phyloP scores from a whole-genome alignment of 2,329 filamentous ascomycete genomes.

The Ceratocystis ficicola region DNA sequence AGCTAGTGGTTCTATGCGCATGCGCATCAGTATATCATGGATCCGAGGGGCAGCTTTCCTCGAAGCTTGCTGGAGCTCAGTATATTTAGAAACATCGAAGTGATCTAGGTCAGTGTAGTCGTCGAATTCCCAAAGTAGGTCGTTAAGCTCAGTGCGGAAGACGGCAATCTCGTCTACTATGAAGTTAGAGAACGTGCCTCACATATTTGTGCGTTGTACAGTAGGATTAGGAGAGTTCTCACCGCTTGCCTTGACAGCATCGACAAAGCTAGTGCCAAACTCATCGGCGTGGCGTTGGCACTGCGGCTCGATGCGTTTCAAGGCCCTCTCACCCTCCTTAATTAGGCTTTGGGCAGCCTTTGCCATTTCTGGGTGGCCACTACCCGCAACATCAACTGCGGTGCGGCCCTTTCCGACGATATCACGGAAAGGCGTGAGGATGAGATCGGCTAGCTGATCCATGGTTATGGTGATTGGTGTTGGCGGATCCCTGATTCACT shows the following conservation, averaged over 20 bases:
- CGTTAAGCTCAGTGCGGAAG: constrained; percentile 37
- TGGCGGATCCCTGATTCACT: not conserved
- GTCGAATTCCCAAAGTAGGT: constrained; percentile 46
- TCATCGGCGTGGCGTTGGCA: constrained; percentile 39
- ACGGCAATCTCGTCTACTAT: constrained; percentile 38
- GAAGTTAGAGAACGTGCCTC: not conserved
- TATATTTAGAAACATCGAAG: constrained; percentile 41
- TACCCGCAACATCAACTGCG: constrained; percentile 38
- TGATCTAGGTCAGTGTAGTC: constrained; percentile 39
- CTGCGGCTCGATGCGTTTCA: constrained; percentile 41
- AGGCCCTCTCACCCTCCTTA: constrained; percentile 38
- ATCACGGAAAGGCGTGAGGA: constrained; percentile 41
- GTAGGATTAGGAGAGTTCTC: constrained; percentile 24
- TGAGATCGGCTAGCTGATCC: constrained; percentile 35
- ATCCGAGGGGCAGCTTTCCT: constrained; percentile 39
- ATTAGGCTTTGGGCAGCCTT: constrained; percentile 38
- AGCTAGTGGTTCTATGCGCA: constrained; percentile 34
- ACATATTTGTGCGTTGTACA: not conserved
- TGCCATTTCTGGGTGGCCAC: constrained; percentile 35
- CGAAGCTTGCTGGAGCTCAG: constrained; percentile 37
- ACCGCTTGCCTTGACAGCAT: constrained; percentile 45
- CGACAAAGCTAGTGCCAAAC: constrained; percentile 39
- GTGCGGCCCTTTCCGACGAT: constrained; percentile 40
- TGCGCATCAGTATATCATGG: constrained; percentile 40
- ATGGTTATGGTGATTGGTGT: constrained; percentile 25